These are phyloP conservation scores for Capsella bursapastoris DNA, from an alignment of 345 rosid species.

Conservation along the genomic window DNA sequence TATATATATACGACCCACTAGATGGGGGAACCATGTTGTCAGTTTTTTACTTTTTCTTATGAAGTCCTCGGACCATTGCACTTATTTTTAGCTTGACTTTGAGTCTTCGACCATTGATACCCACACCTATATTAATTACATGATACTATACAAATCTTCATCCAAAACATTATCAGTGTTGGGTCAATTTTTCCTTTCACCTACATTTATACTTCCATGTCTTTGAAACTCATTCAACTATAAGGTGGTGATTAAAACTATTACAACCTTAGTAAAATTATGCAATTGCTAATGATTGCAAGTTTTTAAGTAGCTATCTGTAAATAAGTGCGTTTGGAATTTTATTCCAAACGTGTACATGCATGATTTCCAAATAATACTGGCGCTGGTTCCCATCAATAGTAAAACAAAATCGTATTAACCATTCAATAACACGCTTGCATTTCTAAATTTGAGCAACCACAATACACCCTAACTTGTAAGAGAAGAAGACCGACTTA, in stretches of 20 bases:
- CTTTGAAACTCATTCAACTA: background rate
- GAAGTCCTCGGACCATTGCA: conserved; percentile 22
- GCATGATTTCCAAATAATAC: too few relatives aligned
- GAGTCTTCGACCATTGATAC: conserved; percentile 10
- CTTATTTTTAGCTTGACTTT: conserved; percentile 23
- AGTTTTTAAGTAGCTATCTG: too few relatives aligned
- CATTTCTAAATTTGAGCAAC: background rate
- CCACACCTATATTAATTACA: background rate
- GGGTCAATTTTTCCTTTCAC: conserved; percentile 1
- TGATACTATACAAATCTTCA: background rate
- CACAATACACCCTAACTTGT: background rate
- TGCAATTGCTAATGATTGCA: background rate
- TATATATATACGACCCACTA: background rate
- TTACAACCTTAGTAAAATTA: background rate
- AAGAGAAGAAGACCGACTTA: too few relatives aligned
- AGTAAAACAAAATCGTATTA: background rate
- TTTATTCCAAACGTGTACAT: too few relatives aligned
- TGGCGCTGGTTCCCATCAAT: background rate
- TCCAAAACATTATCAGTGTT: background rate
- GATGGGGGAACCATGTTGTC: conserved; percentile 12
- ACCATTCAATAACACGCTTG: background rate
- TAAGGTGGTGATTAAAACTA: background rate
- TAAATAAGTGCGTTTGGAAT: too few relatives aligned
- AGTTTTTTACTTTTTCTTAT: background rate
- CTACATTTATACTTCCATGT: conserved; percentile 2